Conservation (phyloP, 352 stramenopile genomes). For the Phytophthora sojae region DNA sequence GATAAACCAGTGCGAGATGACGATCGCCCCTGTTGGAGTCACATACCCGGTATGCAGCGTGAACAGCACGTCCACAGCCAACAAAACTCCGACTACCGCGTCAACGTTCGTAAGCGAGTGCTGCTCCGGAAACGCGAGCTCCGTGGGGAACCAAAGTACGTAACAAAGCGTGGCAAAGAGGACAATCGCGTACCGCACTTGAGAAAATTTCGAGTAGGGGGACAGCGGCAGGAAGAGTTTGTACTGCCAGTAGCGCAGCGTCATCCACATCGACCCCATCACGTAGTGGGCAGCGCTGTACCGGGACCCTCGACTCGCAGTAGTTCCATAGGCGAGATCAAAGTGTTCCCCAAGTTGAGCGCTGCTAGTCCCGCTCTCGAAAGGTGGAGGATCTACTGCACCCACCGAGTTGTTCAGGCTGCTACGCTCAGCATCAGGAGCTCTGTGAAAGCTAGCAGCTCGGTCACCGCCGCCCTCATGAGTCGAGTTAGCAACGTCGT, state of each 20-base stretch:
- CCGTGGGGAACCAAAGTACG: conserved; percentile 38
- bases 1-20: conserved; percentile 2
- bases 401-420: neutral
- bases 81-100: conserved; percentile 17
- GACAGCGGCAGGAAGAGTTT: conserved; percentile 29
- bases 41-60: conserved; percentile 1
- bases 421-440: neutral
- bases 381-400: neutral
- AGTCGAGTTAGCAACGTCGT: neutral
- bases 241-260: neutral
- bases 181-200: conserved; percentile 26
- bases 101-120: neutral
- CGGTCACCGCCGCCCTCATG: neutral
- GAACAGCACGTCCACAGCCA: conserved; percentile 12
- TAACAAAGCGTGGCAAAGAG: conserved; percentile 32
- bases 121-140: conserved; percentile 33
- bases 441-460: conserved; percentile 1
- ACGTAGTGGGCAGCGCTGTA: neutral
- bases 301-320: neutral
- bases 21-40: neutral
- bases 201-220: conserved; percentile 27
- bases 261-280: neutral
- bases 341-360: conserved; percentile 9
- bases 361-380: conserved; percentile 7
- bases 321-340: conserved; percentile 1